These are phyloP conservation scores for Sequoia sempervirens DNA, from an alignment of 75 land plant genomes.

Conservation along the genomic window DNA sequence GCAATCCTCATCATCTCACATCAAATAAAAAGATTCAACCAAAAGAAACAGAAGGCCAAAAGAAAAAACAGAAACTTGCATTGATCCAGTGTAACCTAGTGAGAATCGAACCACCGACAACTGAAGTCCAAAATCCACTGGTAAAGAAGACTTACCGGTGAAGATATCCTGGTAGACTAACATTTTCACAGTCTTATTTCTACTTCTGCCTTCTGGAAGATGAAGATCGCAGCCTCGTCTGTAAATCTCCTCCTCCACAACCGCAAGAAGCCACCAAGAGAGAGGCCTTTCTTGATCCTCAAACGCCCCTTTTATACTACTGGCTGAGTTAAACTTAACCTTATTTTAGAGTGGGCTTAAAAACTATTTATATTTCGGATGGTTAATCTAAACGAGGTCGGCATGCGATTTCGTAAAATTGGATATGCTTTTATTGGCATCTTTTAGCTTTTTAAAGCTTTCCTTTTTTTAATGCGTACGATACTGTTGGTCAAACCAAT, in stretches of 20 bases:
- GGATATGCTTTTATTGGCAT: background rate
- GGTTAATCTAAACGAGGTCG: background rate
- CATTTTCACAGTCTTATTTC: constrained; percentile 12
- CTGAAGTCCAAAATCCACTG: background rate
- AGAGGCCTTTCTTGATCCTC: background rate
- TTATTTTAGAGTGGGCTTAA: background rate
- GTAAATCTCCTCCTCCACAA: background rate
- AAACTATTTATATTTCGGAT: no score
- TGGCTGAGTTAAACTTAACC: background rate
- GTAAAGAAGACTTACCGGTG: constrained; percentile 22
- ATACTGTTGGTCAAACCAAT: background rate
- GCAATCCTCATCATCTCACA: background rate
- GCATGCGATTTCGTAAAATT: background rate
- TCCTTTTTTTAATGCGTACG: background rate
- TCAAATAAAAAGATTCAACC: background rate
- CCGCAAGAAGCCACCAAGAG: background rate
- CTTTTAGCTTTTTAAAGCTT: background rate
- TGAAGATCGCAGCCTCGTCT: background rate
- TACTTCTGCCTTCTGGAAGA: background rate
- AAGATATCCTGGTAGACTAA: constrained; percentile 50
- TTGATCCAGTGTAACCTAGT: background rate
- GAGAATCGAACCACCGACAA: background rate
- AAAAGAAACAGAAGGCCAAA: background rate
- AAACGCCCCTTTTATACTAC: background rate
- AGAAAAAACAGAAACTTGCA: background rate